Conservation (phyloP, 345 rosid genomes). For the Mallotus nudiflorus region DNA sequence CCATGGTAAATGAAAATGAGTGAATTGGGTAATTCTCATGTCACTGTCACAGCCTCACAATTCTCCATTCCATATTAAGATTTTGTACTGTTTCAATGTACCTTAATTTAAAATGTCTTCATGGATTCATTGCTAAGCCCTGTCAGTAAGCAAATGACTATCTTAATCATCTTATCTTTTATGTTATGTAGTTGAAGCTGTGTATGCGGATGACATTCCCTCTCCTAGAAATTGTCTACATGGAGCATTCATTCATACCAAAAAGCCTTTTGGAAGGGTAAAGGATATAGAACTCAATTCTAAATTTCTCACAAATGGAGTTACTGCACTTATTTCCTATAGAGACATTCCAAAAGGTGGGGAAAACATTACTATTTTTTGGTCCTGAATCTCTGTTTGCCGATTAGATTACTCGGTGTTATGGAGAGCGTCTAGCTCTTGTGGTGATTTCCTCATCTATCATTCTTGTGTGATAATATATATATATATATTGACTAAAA, state of each 20-base stretch:
- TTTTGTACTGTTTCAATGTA: neutral
- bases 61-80: neutral
- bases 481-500: too few species aligned
- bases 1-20: neutral
- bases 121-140: neutral
- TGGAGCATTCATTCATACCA: conserved; percentile 84
- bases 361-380: conserved; percentile 61
- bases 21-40: neutral
- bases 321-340: conserved; percentile 50
- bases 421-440: conserved; percentile 73
- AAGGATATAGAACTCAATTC: conserved; percentile 48
- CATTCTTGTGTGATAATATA: too few species aligned
- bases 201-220: conserved; percentile 88
- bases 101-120: neutral
- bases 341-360: conserved; percentile 72
- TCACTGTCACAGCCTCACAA: neutral
- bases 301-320: conserved; percentile 41
- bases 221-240: conserved; percentile 62
- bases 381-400: neutral
- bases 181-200: conserved; percentile 71
- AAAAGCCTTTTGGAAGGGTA: conserved; percentile 63
- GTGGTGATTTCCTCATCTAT: conserved; percentile 51
- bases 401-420: conserved; percentile 38
- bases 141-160: too few species aligned
- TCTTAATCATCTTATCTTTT: too few species aligned